Percentiles rank a stretch among this genome's conserved stretches.
These are phyloP conservation scores for Datura wrightii DNA, from an alignment of 257 asterid species.

Conservation along the genomic window DNA sequence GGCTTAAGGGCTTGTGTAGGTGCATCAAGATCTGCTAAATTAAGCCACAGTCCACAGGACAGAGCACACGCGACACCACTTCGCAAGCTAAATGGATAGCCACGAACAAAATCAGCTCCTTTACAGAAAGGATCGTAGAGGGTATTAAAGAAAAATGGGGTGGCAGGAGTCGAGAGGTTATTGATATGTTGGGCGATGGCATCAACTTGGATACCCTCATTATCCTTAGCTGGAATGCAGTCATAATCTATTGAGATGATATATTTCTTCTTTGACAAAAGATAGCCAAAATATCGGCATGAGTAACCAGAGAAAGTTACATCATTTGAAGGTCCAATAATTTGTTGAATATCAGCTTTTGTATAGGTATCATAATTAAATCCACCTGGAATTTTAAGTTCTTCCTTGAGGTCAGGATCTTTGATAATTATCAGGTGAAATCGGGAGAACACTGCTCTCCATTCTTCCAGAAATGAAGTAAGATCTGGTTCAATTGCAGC, in stretches of 20 bases:
- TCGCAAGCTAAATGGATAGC: constrained; percentile 92
- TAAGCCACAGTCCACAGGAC: constrained; percentile 93
- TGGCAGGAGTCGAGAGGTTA: constrained; percentile 83
- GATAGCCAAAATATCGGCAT: constrained; percentile 92
- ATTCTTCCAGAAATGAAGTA: constrained; percentile 78
- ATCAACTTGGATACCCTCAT: constrained; percentile 51
- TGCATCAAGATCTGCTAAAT: constrained; percentile 87
- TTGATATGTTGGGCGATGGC: constrained; percentile 70
- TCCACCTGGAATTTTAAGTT: constrained; percentile 71
- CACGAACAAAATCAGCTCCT: constrained; percentile 92
- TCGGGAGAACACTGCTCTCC: constrained; percentile 77
- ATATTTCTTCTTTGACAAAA: constrained; percentile 73
- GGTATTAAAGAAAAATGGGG: constrained; percentile 93
- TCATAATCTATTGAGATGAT: constrained; percentile 82
- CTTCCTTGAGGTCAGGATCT: constrained; percentile 82
- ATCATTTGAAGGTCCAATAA: constrained; percentile 55
- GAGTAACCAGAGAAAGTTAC: constrained; percentile 77
- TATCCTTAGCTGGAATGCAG: constrained; percentile 75
- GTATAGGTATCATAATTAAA: constrained; percentile 62
- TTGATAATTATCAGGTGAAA: constrained; percentile 83
- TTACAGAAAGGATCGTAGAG: constrained; percentile 79
- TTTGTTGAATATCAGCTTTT: constrained; percentile 67
- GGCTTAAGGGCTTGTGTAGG: constrained; percentile 93
- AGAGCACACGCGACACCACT: constrained; percentile 84
- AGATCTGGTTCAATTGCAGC: constrained; percentile 78